A percentile compares a stretch with the other conserved stretches of the same genome.
These are phyloP conservation scores for Rehmannia glutinosa DNA, from an alignment of 257 asterid species.

Conservation along the genomic window DNA sequence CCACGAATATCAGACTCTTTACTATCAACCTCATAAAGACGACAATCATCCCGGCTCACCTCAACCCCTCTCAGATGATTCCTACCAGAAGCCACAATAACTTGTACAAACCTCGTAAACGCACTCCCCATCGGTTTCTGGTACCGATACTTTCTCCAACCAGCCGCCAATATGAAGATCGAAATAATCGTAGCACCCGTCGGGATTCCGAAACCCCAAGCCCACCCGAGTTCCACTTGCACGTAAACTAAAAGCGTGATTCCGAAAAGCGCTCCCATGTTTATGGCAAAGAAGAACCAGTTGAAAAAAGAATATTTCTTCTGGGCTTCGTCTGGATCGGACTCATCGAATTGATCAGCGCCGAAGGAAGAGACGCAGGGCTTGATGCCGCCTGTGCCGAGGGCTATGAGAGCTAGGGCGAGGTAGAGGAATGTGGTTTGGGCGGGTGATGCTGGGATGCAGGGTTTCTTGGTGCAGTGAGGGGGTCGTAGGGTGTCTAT, in stretches of 20 bases:
- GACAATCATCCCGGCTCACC: not conserved
- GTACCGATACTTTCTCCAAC: slow-evolving; percentile 41
- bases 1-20: slow-evolving; percentile 54
- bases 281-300: slow-evolving; percentile 71
- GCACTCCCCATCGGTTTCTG: slow-evolving; percentile 69
- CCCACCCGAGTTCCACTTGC: slow-evolving; percentile 48
- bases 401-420: slow-evolving; percentile 48
- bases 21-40: slow-evolving; percentile 46
- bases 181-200: slow-evolving; percentile 39
- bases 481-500: slow-evolving; percentile 50
- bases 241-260: slow-evolving; percentile 49
- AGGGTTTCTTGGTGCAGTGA: slow-evolving; percentile 37
- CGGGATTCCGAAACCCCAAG: slow-evolving; percentile 60
- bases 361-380: slow-evolving; percentile 71
- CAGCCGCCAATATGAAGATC: slow-evolving; percentile 32
- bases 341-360: slow-evolving; percentile 60
- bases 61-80: slow-evolving; percentile 41
- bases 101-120: slow-evolving; percentile 60
- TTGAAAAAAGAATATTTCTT: slow-evolving; percentile 57
- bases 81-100: slow-evolving; percentile 38
- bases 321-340: slow-evolving; percentile 38
- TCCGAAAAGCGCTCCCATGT: slow-evolving; percentile 61
- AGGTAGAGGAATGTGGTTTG: slow-evolving; percentile 43
- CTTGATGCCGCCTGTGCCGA: slow-evolving; percentile 74
- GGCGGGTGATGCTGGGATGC: slow-evolving; percentile 35